Base-by-base conservation (phyloP, 2,329 filamentous ascomycete genomes). In the Ophidiomyces ophidiicola region DNA sequence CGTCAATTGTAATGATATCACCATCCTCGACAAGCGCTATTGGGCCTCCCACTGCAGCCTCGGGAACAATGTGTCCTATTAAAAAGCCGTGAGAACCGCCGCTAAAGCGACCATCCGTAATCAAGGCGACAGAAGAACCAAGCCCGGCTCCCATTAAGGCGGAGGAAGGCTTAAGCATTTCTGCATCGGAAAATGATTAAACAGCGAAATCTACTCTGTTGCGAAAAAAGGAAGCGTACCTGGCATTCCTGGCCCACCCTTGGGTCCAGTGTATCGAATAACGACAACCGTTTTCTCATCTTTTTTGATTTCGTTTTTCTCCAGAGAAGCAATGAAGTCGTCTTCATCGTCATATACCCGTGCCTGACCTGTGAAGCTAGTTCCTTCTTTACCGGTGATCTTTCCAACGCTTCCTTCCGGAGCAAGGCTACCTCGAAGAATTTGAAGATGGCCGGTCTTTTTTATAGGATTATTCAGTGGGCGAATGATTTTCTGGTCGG, bases 11-110 rank as follows among this genome's bases (percentile, higher is more conserved):
- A 36, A 96, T 76, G 18, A 74, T 61, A 59, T 96, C 88, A 1
- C 84, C 88, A 51, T 92, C 73, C 50, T 67, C 57, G 2, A 94
- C 83, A 4, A 93, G 65, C 0, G 82, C 87, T 53, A 96, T 86
- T 0, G 88, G 87, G 0, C 88, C 88, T 11, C 88, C 88, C 1
- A 80, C 79, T 1, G 82, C 84, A 0, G 88, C 88, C 61, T 96
- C 88, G 2, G 88, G 88, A 2, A 82, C 82, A 10, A 94, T 84
- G 53, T 58, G 55, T 4, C 55, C 55, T n/a, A 58, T 57, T 42
- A 58, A 32, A 42, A 58, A 57, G 2, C 55, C 55, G 36, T 58
- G 55, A 73, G 47, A 76, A 61, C 31, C 88, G 21, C 88, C 88
- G 32, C 75, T 81, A 60, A 94, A 96, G 32, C 88, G 68, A 0